Evolutionary conservation across 441 rosid species (phyloP).

Genomic region (Erodium trifolium): DNA sequence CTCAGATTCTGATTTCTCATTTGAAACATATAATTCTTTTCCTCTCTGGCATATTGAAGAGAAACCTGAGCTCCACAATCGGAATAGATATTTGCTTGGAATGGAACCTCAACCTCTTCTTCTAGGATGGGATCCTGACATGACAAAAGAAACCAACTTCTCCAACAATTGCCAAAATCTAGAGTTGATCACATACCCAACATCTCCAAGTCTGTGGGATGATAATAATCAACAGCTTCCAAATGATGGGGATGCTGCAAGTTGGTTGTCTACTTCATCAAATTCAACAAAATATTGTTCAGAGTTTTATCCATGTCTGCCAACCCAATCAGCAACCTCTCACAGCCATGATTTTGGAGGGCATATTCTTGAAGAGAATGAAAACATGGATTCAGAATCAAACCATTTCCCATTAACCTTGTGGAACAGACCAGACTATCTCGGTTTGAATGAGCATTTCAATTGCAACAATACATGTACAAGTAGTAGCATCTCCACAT

Average conservation of each 20-base stretch:
- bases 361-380: conserved; percentile 20
- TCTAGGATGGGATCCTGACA: conserved; percentile 38
- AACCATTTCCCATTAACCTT: conserved; percentile 17
- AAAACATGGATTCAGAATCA: conserved; percentile 22
- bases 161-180: conserved; percentile 22
- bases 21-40: conserved; percentile 23
- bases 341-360: conserved; percentile 23
- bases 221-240: conserved; percentile 20
- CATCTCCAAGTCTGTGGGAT: conserved; percentile 19
- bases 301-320: conserved; percentile 18
- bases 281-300: conserved; percentile 21
- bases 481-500: conserved; percentile 16
- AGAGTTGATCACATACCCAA: conserved; percentile 29
- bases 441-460: conserved; percentile 14
- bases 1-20: conserved; percentile 23
- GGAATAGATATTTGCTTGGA: conserved; percentile 19
- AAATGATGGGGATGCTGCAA: conserved; percentile 25
- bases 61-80: conserved; percentile 23
- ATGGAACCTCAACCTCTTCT: conserved; percentile 26
- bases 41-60: conserved; percentile 22
- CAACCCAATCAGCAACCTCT: conserved; percentile 18
- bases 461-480: background rate
- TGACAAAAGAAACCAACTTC: conserved; percentile 25
- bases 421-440: conserved; percentile 12
- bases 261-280: conserved; percentile 25